Conservation (phyloP, 441 rosid genomes). For the Eutrema salsugineum region DNA sequence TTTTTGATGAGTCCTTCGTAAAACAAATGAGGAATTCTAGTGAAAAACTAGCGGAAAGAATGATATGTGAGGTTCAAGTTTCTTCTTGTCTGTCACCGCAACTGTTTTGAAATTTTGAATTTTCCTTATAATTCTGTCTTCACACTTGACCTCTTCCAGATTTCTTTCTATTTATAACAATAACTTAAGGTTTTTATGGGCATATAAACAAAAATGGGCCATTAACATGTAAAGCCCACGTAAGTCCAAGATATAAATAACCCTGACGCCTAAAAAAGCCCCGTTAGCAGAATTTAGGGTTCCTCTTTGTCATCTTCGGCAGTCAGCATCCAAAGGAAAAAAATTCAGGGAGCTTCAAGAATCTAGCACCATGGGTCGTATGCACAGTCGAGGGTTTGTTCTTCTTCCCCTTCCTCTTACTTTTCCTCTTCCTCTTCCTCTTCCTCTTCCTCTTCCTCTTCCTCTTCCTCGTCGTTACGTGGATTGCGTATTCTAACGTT, state of each 20-base stretch:
- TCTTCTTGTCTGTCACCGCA: neutral
- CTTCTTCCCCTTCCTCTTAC: neutral
- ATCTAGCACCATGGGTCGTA: constrained; percentile 38
- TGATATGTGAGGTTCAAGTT: neutral
- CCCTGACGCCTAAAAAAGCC: neutral
- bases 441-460: neutral
- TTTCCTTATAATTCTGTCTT: neutral
- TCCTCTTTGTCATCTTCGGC: neutral
- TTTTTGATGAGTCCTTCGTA: neutral
- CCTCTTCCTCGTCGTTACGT: neutral
- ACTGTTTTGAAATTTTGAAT: neutral
- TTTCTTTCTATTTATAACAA: too few species aligned
- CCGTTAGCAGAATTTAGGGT: constrained; percentile 5
- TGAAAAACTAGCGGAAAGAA: neutral
- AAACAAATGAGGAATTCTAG: neutral
- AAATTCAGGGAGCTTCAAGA: neutral
- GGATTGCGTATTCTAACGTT: neutral
- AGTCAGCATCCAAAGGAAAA: neutral
- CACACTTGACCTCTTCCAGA: neutral
- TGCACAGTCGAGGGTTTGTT: constrained; percentile 40
- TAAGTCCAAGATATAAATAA: neutral
- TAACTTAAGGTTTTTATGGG: neutral
- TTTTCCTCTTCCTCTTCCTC: neutral
- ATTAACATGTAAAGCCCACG: constrained; percentile 1
- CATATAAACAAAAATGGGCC: neutral